phyloP scores from a whole-genome alignment of 2,329 filamentous ascomycete genomes.

The Cladobotryum mycophilum region DNA sequence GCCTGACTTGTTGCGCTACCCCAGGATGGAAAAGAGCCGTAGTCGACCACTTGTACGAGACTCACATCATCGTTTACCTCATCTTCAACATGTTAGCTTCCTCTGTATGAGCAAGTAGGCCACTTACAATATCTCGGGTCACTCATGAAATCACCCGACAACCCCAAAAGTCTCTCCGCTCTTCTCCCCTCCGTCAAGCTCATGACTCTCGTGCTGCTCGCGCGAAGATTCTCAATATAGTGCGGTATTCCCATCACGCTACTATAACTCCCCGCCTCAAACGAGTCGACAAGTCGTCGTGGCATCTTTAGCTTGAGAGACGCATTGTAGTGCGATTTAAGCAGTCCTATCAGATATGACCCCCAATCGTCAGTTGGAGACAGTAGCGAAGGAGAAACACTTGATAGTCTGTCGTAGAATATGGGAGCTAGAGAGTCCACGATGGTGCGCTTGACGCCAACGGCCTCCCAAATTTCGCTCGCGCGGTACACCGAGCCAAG shows the following conservation, averaged over 20 bases:
- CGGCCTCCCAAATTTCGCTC: conserved; percentile 41
- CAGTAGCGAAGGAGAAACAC: conserved; percentile 39
- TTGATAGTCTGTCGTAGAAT: conserved; percentile 50
- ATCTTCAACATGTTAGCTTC: conserved; percentile 25
- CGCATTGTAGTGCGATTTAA: conserved; percentile 40
- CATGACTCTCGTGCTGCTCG: conserved; percentile 48
- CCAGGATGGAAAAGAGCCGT: conserved; percentile 45
- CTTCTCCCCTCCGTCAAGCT: conserved; percentile 46
- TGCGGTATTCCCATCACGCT: conserved; percentile 43
- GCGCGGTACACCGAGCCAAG: conserved; percentile 45
- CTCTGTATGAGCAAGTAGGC: background rate
- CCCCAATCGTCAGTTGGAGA: conserved; percentile 26
- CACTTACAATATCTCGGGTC: conserved; percentile 42
- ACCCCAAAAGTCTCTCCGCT: conserved; percentile 37
- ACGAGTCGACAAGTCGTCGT: conserved; percentile 37
- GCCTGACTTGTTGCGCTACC: conserved; percentile 32
- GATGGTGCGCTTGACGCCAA: conserved; percentile 52
- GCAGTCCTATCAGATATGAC: conserved; percentile 33
- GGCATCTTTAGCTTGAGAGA: conserved; percentile 43
- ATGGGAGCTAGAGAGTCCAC: conserved; percentile 50
- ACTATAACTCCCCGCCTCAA: conserved; percentile 44
- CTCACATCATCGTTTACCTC: conserved; percentile 33
- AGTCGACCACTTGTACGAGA: conserved; percentile 43
- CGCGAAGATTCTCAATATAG: conserved; percentile 38
- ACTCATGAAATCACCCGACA: conserved; percentile 36